Evolutionary conservation across 495 filamentous ascomycete species (phyloP), one percentile per base, ranked within the genome.

Genomic region (Acidiella bohemica): DNA sequence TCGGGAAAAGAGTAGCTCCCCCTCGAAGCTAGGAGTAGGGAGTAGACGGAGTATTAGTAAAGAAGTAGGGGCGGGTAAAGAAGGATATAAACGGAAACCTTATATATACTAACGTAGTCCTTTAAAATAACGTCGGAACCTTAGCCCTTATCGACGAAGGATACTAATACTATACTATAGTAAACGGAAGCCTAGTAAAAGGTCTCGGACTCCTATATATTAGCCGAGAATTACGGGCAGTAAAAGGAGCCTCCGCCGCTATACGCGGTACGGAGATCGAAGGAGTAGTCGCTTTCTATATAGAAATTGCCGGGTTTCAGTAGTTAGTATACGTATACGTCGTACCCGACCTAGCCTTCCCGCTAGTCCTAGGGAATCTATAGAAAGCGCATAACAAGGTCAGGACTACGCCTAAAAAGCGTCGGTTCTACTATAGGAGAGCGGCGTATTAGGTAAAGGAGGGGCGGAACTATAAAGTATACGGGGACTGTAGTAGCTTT

Each of bases 101-200:
- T 8, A 13, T 36, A 20, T 36, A 36, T 36, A 36, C 19, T 20
- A 22, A 36, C 13, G 13, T 36, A 36, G 19, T 36, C 33, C 33
- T 36, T 36, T 18, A 36, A 36, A 20, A 36, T 20, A 20, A 4
- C 17, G 11, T 17, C 13, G 13, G 33, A 18, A 36, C 33, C 17
- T 36, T 21, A 5, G 19, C 33, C 22, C 33, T 36, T 36, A 36
- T 36, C 19, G 19, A 36, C 22, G 22, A 36, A 36, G 33, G 19
- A 6, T 36, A 36, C 17, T 18, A 36, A 36, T 36, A 22, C 19
- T 36, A 36, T 22, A 17, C 33, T 36, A 36, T 22, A 36, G 22
- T 36, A 19, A 36, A 36, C 17, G 17, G 33, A 36, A 19, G 22
- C 14, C 33, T 18, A 18, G 17, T 19, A 8, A 36, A 36, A 36